A percentile compares a stretch with the other conserved stretches of the same genome.
phyloP scores from a whole-genome alignment of 2,329 filamentous ascomycete species.

The Paramyrothecium roridum region DNA sequence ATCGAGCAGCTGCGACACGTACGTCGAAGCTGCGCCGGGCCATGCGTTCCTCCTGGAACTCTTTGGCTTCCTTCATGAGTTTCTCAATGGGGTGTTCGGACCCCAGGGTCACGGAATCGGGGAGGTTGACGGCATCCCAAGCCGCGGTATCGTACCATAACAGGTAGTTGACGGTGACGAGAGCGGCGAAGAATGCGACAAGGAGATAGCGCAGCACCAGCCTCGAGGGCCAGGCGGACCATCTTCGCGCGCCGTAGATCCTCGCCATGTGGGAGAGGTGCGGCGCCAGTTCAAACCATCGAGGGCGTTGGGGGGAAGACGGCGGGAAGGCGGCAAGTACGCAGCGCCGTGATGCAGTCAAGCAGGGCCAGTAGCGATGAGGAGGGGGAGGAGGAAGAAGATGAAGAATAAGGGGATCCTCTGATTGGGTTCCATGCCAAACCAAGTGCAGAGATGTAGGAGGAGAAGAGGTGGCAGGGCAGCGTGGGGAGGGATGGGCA shows the following conservation, averaged over 20 bases:
- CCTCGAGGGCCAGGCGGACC: conserved; percentile 2
- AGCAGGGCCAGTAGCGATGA: neutral
- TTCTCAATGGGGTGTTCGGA: conserved; percentile 46
- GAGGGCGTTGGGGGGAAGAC: neutral
- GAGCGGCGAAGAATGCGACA: conserved; percentile 15
- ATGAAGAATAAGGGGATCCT: neutral
- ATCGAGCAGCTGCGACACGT: conserved; percentile 49
- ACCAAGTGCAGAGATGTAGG: neutral
- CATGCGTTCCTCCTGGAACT: conserved; percentile 37
- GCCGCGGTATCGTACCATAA: conserved; percentile 23
- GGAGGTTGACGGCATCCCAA: conserved; percentile 16
- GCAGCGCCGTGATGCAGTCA: neutral
- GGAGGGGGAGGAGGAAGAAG: no score
- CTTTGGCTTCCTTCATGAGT: conserved; percentile 44
- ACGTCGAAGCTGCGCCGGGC: conserved; percentile 45
- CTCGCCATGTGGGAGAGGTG: neutral
- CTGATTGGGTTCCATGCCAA: neutral
- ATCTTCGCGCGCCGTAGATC: neutral
- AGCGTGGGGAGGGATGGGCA: neutral
- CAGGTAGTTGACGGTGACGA: conserved; percentile 23
- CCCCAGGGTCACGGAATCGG: conserved; percentile 15
- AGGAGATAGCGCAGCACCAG: conserved; percentile 10
- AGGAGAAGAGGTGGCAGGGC: neutral
- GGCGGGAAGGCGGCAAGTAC: neutral
- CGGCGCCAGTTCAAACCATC: neutral